These are phyloP conservation scores for Thraustotheca clavata DNA, from an alignment of 352 stramenopile genomes.

Conservation along the genomic window DNA sequence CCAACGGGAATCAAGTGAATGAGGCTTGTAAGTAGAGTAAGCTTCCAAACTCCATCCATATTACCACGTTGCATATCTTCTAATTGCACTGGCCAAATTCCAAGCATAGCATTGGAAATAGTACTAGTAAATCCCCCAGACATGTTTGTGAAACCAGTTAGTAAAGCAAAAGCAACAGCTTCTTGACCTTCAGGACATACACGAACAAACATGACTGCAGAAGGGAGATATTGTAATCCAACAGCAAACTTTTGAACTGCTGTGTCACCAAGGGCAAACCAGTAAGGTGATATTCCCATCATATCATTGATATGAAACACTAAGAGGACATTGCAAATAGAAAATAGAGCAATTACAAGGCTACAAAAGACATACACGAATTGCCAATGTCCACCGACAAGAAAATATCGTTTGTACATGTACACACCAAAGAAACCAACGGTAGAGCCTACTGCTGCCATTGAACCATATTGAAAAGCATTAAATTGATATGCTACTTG, in stretches of 20 bases:
- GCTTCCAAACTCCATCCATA: constrained; percentile 68
- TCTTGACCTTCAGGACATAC: constrained; percentile 69
- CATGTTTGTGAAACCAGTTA: constrained; percentile 70
- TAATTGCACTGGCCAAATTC: constrained; percentile 63
- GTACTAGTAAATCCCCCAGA: constrained; percentile 58
- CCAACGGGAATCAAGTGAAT: constrained; percentile 48
- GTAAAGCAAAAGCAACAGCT: constrained; percentile 61
- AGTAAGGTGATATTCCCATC: constrained; percentile 53
- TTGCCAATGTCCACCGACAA: constrained; percentile 44
- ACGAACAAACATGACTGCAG: constrained; percentile 66
- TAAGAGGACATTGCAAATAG: constrained; percentile 59
- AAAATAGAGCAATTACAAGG: constrained; percentile 49
- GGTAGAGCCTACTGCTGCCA: constrained; percentile 52
- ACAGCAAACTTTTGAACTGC: constrained; percentile 58
- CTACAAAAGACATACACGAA: constrained; percentile 55
- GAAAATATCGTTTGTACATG: constrained; percentile 43
- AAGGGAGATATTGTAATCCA: constrained; percentile 69
- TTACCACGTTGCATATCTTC: constrained; percentile 41
- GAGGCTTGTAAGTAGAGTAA: constrained; percentile 52
- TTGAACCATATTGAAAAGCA: constrained; percentile 67
- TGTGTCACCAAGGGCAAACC: constrained; percentile 64
- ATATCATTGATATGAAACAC: constrained; percentile 54
- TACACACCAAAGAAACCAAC: constrained; percentile 56
- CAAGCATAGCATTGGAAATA: constrained; percentile 67
- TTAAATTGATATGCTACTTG: constrained; percentile 59